Percentiles rank a stretch among this genome's conserved stretches.
phyloP scores from a whole-genome alignment of 306 rosid species.

The Purshia tridentata region DNA sequence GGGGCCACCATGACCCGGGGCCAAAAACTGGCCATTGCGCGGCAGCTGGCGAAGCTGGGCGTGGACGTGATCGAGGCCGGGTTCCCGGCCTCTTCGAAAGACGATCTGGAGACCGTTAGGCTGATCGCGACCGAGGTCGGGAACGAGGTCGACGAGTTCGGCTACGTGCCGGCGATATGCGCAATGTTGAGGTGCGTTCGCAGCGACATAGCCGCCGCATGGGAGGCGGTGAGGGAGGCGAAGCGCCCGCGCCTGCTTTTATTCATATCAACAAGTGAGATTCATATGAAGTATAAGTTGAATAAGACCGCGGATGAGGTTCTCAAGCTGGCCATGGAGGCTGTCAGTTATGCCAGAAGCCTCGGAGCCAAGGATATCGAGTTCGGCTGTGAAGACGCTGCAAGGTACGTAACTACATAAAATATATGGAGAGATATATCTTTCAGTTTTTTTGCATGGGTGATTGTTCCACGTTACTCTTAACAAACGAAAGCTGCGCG shows the following conservation, averaged over 20 bases:
- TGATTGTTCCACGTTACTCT: too few species aligned
- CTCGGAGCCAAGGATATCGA: conserved; percentile 64
- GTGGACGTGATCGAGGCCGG: conserved; percentile 80
- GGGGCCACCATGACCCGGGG: conserved; percentile 66
- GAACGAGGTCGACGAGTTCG: conserved; percentile 38
- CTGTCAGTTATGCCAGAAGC: conserved; percentile 46
- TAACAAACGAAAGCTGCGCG: too few species aligned
- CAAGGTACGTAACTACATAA: conserved; percentile 42
- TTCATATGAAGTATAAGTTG: conserved; percentile 63
- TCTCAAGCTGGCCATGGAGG: conserved; percentile 10
- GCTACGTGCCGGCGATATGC: conserved; percentile 66
- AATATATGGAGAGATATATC: too few species aligned
- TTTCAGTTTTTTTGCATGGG: too few species aligned
- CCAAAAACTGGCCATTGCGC: conserved; percentile 66
- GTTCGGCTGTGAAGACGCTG: conserved; percentile 82
- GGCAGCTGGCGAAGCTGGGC: conserved; percentile 64
- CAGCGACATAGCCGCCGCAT: conserved; percentile 56
- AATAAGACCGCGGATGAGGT: conserved; percentile 56
- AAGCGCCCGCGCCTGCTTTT: conserved; percentile 63
- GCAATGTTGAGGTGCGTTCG: conserved; percentile 60
- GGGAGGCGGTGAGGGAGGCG: conserved; percentile 75
- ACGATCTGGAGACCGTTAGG: conserved; percentile 59
- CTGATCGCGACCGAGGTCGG: conserved; percentile 60
- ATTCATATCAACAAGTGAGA: conserved; percentile 64
- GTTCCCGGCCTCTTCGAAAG: conserved; percentile 63